Evolutionary conservation across 75 land plant species (phyloP).

Genomic region (Adiantum capillusveneris): DNA sequence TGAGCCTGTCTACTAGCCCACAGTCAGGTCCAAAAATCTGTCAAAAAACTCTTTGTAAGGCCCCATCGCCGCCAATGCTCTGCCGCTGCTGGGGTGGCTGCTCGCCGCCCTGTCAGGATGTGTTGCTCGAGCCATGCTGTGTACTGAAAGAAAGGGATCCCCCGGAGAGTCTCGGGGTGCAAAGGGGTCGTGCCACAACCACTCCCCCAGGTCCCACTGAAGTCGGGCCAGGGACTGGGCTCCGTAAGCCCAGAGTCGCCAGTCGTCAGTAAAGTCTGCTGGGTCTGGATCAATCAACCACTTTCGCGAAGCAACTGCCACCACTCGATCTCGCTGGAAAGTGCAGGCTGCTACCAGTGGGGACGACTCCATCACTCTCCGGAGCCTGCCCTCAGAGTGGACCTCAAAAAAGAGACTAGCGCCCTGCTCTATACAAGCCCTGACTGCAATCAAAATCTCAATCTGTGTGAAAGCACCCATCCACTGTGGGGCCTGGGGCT

Average conservation of each 20-base stretch:
- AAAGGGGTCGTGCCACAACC: too few species aligned
- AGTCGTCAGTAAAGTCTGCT: background rate
- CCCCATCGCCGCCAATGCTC: background rate
- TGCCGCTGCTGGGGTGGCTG: background rate
- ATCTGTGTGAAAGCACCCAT: background rate
- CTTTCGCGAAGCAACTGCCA: background rate
- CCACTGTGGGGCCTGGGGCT: too few species aligned
- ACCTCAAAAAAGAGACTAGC: background rate
- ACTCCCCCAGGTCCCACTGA: too few species aligned
- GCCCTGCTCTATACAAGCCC: background rate
- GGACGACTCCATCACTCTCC: background rate
- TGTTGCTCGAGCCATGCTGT: background rate
- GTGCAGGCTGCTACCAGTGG: background rate
- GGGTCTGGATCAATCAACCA: background rate
- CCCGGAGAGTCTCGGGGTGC: background rate
- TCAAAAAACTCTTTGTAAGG: background rate
- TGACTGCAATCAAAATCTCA: background rate
- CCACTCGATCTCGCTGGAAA: background rate
- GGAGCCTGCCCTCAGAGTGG: background rate
- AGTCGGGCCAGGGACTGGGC: background rate
- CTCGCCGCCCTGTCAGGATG: background rate
- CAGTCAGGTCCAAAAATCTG: too few species aligned
- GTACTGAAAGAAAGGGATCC: too few species aligned
- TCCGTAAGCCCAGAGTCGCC: background rate
- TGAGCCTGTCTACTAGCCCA: too few species aligned